Percentiles rank a stretch among this genome's conserved stretches.
phyloP scores from a whole-genome alignment of 2,329 filamentous ascomycete species.

The Fusarium denticulatum region DNA sequence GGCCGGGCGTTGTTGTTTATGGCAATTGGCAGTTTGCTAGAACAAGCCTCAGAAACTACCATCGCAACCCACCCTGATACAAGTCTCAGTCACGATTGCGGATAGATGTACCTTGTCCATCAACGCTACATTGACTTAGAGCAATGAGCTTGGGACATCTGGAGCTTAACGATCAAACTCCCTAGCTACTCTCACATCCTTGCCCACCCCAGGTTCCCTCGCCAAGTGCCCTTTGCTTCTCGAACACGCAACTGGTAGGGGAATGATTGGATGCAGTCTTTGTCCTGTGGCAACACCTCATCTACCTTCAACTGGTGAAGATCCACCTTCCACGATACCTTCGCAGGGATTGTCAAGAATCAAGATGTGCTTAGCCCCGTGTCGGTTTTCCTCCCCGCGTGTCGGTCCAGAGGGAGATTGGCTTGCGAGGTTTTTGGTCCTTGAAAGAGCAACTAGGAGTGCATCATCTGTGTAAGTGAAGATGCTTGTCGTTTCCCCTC shows the following conservation, averaged over 20 bases:
- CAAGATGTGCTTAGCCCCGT: slow-evolving; percentile 25
- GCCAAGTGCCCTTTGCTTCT: slow-evolving; percentile 30
- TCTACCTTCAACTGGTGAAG: slow-evolving; percentile 31
- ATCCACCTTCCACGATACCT: slow-evolving; percentile 30
- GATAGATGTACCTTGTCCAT: slow-evolving; percentile 27
- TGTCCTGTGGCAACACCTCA: slow-evolving; percentile 24
- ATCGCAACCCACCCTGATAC: slow-evolving; percentile 9
- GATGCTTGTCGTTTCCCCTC: slow-evolving; percentile 28
- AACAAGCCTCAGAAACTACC: slow-evolving; percentile 4
- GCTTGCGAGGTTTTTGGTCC: slow-evolving; percentile 1
- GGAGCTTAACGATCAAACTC: slow-evolving; percentile 9
- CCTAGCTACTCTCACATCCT: slow-evolving; percentile 18
- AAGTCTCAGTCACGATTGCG: slow-evolving; percentile 18
- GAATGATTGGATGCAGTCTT: slow-evolving; percentile 29
- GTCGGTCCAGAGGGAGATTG: slow-evolving; percentile 28
- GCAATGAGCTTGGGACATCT: neutral
- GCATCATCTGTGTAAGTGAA: slow-evolving; percentile 12
- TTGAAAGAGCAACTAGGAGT: neutral
- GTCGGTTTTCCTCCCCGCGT: neutral
- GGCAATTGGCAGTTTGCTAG: slow-evolving; percentile 4
- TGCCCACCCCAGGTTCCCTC: slow-evolving; percentile 23
- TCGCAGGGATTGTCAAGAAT: slow-evolving; percentile 21
- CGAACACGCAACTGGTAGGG: slow-evolving; percentile 9
- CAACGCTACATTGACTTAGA: slow-evolving; percentile 5
- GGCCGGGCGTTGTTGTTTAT: slow-evolving; percentile 18